A percentile compares a stretch with the other conserved stretches of the same genome.
Evolutionary conservation across 2,329 filamentous ascomycete species (phyloP).

Genomic region (Nothopassalora personata): DNA sequence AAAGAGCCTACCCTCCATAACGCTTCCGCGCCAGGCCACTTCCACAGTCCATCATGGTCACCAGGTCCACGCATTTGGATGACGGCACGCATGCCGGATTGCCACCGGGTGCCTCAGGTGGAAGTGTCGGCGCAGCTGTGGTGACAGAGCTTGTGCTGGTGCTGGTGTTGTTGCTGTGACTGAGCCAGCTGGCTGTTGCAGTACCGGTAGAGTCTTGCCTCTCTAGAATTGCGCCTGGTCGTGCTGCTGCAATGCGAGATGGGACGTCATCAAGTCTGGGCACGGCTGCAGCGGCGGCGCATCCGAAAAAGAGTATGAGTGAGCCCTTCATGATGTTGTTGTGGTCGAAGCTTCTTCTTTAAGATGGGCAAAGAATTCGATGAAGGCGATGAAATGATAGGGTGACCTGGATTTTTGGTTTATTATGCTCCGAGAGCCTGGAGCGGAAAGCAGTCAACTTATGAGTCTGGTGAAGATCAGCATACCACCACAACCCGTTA

Average conservation of each 20-base stretch:
- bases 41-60: constrained; percentile 4
- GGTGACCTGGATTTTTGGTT: background rate
- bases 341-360: background rate
- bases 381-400: background rate
- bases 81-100: constrained; percentile 6
- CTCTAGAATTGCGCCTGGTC: background rate
- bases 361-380: background rate
- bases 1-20: constrained; percentile 18
- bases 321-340: background rate
- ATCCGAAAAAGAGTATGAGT: background rate
- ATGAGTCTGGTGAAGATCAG: background rate
- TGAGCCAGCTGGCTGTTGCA: background rate
- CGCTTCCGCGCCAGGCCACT: constrained; percentile 8
- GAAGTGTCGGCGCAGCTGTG: background rate
- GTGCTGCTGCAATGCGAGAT: background rate
- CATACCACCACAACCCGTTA: background rate
- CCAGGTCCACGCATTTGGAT: constrained; percentile 14
- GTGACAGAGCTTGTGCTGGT: background rate
- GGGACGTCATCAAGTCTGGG: background rate
- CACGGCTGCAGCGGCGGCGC: background rate
- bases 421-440: background rate
- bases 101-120: background rate
- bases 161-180: background rate
- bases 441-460: background rate
- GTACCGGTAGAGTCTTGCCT: background rate